A percentile compares a stretch with the other conserved stretches of the same genome.
phyloP scores from a whole-genome alignment of 345 rosid species.

The Eucalyptus erythrocorys region DNA sequence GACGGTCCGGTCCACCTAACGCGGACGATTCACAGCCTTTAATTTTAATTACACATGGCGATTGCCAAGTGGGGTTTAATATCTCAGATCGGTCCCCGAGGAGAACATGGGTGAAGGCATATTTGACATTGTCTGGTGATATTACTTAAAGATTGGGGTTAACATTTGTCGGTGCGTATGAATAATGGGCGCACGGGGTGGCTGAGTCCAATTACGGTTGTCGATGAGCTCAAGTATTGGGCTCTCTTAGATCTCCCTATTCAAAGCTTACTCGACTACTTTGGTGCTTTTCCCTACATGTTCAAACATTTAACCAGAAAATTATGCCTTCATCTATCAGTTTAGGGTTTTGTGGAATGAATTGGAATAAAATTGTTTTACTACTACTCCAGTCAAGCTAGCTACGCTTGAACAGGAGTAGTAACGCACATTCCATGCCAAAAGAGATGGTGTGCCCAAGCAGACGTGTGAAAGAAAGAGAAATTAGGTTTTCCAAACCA shows the following conservation, averaged over 20 bases:
- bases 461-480: background rate
- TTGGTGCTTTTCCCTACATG: background rate
- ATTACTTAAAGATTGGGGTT: background rate
- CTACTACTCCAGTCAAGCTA: background rate
- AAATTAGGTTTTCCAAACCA: background rate
- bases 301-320: background rate
- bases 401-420: background rate
- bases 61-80: background rate
- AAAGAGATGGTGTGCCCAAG: background rate
- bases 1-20: background rate
- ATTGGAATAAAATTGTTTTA: background rate
- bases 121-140: background rate
- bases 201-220: background rate
- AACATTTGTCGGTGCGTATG: background rate
- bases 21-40: background rate
- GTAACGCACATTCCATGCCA: background rate
- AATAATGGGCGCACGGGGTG: background rate
- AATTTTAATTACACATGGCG: background rate
- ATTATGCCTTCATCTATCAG: background rate
- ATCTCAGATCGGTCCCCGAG: background rate
- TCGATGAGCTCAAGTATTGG: background rate
- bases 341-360: background rate
- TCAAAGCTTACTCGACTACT: background rate
- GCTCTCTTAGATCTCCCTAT: background rate
- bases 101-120: background rate